Evolutionary conservation across 805 yeast species (phyloP).

Genomic region (Candida wancherniae): DNA sequence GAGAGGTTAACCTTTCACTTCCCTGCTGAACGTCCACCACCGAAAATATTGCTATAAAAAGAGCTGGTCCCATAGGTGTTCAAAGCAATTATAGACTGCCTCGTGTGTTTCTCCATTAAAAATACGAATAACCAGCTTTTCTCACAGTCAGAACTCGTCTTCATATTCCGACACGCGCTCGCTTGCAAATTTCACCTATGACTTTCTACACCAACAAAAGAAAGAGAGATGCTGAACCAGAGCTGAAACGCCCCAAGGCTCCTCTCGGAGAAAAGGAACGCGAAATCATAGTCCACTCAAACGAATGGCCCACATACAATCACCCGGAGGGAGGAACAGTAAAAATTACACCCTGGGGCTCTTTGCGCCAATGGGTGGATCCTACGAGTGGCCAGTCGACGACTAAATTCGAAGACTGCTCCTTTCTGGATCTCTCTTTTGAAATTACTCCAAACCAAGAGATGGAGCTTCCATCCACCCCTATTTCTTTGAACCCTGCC

Average conservation of each 20-base stretch:
- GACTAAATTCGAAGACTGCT: slow-evolving; percentile 44
- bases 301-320: slow-evolving; percentile 52
- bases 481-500: slow-evolving; percentile 15
- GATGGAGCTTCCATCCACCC: slow-evolving; percentile 18
- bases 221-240: slow-evolving; percentile 23
- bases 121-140: too few species aligned
- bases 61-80: too few species aligned
- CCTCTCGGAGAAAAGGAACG: slow-evolving; percentile 17
- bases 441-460: slow-evolving; percentile 12
- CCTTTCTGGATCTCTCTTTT: slow-evolving; percentile 21
- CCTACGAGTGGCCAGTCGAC: slow-evolving; percentile 41
- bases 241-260: slow-evolving; percentile 19
- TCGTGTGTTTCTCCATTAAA: too few species aligned
- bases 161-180: too few species aligned
- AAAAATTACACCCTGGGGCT: slow-evolving; percentile 63
- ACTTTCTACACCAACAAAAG: slow-evolving; percentile 14
- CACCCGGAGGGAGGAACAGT: slow-evolving; percentile 62
- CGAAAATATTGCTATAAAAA: too few species aligned
- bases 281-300: slow-evolving; percentile 13
- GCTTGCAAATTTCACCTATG: slow-evolving; percentile 1
- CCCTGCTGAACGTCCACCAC: too few species aligned
- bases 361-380: slow-evolving; percentile 43
- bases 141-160: too few species aligned
- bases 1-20: too few species aligned
- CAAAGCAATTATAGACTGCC: too few species aligned